These are phyloP conservation scores for Moricandia arvensis DNA, from an alignment of 345 rosid species.

Conservation along the genomic window DNA sequence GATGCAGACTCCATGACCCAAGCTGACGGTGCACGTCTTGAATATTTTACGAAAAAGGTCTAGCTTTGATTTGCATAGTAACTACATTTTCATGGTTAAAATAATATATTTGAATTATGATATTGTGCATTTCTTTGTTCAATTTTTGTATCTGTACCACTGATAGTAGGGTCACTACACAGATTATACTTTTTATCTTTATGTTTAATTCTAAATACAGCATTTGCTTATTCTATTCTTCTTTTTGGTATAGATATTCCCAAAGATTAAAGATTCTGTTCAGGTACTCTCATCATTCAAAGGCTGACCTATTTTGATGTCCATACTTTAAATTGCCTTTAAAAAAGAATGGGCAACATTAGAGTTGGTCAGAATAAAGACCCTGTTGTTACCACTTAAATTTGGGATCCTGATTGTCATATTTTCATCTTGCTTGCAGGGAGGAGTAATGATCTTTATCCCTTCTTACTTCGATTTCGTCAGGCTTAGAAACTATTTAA, in stretches of 20 bases:
- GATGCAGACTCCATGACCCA: constrained; percentile 52
- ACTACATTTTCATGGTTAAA: constrained; percentile 2
- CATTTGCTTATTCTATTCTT: constrained; percentile 29
- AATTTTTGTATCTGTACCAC: neutral
- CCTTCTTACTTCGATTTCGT: constrained; percentile 89
- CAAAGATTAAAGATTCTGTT: constrained; percentile 82
- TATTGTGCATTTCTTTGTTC: constrained; percentile 3
- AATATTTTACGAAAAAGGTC: constrained; percentile 80
- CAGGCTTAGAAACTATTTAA: constrained; percentile 76
- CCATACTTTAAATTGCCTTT: neutral
- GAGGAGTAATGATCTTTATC: constrained; percentile 79
- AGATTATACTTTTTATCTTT: neutral
- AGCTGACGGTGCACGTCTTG: constrained; percentile 78
- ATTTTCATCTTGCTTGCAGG: constrained; percentile 46
- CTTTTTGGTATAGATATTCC: constrained; percentile 68
- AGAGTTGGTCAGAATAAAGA: neutral
- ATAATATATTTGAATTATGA: neutral
- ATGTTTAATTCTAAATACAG: constrained; percentile 2
- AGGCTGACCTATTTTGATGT: constrained; percentile 14
- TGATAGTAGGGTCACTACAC: constrained; percentile 5
- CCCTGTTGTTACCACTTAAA: neutral
- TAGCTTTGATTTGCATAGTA: constrained; percentile 6
- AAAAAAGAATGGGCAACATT: neutral
- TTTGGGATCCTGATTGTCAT: constrained; percentile 15
- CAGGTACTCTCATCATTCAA: constrained; percentile 51